A percentile compares a stretch with the other conserved stretches of the same genome.
These are phyloP conservation scores for Nakaseomyces nivariensis DNA, from an alignment of 1,139 yeast genomes.

Conservation along the genomic window DNA sequence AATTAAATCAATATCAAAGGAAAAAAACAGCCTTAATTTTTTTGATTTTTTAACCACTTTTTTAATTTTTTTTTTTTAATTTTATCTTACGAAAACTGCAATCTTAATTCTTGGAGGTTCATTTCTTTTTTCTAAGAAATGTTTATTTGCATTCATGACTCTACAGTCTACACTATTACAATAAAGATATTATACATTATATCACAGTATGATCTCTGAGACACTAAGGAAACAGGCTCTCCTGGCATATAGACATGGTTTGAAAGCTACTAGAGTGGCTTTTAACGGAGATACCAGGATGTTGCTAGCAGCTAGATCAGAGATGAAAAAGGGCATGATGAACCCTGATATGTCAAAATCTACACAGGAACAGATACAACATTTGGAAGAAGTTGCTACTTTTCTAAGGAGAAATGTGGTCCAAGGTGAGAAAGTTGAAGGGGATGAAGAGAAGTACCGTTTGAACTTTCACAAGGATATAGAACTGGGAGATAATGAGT, in stretches of 20 bases:
- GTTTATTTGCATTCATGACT: too few species aligned
- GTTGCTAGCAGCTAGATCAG: constrained; percentile 50
- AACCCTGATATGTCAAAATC: constrained; percentile 28
- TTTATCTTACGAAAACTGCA: too few species aligned
- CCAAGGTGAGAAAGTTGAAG: constrained; percentile 57
- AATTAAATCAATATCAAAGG: too few species aligned
- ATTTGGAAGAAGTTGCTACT: constrained; percentile 58
- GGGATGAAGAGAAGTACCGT: constrained; percentile 32
- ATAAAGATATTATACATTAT: too few species aligned
- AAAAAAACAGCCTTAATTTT: too few species aligned
- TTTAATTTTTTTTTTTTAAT: too few species aligned
- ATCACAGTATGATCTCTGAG: background rate
- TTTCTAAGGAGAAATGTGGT: constrained; percentile 69
- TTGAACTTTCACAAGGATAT: constrained; percentile 71
- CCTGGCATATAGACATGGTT: constrained; percentile 56
- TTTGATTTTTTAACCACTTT: too few species aligned
- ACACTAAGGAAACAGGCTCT: constrained; percentile 28
- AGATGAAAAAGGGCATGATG: constrained; percentile 54
- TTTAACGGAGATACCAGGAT: constrained; percentile 49
- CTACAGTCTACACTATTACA: too few species aligned
- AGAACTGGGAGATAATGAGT: constrained; percentile 84
- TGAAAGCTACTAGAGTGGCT: constrained; percentile 63
- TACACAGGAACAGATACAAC: constrained; percentile 43
- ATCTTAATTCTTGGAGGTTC: too few species aligned
- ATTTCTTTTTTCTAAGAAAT: too few species aligned